Base-by-base conservation (phyloP, 768 basidiomycete species). In the Pulveroboletus sp. region DNA sequence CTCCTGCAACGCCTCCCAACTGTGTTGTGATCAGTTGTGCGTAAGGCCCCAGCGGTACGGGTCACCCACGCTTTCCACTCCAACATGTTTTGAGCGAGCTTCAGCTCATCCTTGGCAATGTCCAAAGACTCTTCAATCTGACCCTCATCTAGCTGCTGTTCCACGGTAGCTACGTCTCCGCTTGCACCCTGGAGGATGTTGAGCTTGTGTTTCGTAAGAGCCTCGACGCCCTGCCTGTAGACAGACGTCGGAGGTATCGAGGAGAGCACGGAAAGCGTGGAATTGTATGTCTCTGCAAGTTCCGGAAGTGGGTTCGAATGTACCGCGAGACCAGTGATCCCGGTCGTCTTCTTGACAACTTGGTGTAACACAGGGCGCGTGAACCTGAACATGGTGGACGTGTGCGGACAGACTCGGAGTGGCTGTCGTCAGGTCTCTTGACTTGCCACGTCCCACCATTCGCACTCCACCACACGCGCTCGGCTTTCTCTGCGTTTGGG, bases 61-160 rank as follows among this genome's bases (percentile, higher is more conserved):
- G 27, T 46, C 46, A 86, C 93, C 68, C 68, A 97, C 94, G 89
- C 81, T 73, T 94, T 95, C 93, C 92, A 98, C 64, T 93, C 86
- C n/a, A 85, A 63, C 86, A 96, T 89, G 71, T 89, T 89, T 30
- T 73, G 73, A 5, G 77, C 89, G 35, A 97, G 74, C 48, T 72
- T 74, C 49, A 91, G 73, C 69, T 98, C 94, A 62, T 88, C 87
- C 57, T 82, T 71, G 10, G 93, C 94, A 68, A 89, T 82, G 57
- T 82, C 78, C 59, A 98, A 61, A 31, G 87, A 79, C 68, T 92
- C 78, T 73, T 98, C 94, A 38, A 96, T 89, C 59, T 90, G 82
- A 0, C 92, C 90, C 65, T 89, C 89, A 43, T 85, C 79, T 36
- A 97, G 65, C 66, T 80, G 78, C 64, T 76, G 80, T 73, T 96